Evolutionary conservation across 495 filamentous ascomycete genomes (phyloP), one percentile per base, ranked within the genome.

Genomic region (Pyronema omphalodes): DNA sequence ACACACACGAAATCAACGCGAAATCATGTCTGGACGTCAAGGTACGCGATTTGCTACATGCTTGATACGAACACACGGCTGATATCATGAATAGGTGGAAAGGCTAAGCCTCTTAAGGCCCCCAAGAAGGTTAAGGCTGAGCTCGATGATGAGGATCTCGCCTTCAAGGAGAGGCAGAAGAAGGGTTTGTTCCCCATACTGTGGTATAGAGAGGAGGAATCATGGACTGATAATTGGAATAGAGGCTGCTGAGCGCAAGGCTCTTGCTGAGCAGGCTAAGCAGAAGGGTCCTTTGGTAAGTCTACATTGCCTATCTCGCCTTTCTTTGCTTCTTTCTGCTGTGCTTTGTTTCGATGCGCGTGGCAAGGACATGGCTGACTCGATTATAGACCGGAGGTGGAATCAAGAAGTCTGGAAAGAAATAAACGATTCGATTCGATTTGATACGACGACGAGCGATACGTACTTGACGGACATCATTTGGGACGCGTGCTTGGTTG

Each of bases 361-460:
- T 29, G 23, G 23, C 23, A 29, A 29, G 23, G 23, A 29, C 23
- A 29, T 44, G 23, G 33, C 17, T 40, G 17, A 37, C 15, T 41
- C 9, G 12, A 37, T 51, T 9, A 18, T 29, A 56, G 54, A 37
- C 51, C 40, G 56, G 62, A 43, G 62, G 62, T 36, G 63, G 63
- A 35, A 66, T 66, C 36, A 66, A 66, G 59, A 66, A 66, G 55
- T 66, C 62, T 36, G 63, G 62, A 11, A 64, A 64, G 59, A 65
- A 66, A 55, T 66, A 56, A 46, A 17, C 51, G 12, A 36, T 40
- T 11, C 54, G 23, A 29, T 29, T 5, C 23, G 23, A 29, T 29
- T 5, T n/a, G n/a, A n/a, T n/a, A n/a, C 23, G 1, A 29, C 23
- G 23, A 5, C 23, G 23, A 29, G 23, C 23, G 23, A 29, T 29